Evolutionary conservation across 2,329 filamentous ascomycete genomes (phyloP).

Genomic region (Nigrospora oryzae): DNA sequence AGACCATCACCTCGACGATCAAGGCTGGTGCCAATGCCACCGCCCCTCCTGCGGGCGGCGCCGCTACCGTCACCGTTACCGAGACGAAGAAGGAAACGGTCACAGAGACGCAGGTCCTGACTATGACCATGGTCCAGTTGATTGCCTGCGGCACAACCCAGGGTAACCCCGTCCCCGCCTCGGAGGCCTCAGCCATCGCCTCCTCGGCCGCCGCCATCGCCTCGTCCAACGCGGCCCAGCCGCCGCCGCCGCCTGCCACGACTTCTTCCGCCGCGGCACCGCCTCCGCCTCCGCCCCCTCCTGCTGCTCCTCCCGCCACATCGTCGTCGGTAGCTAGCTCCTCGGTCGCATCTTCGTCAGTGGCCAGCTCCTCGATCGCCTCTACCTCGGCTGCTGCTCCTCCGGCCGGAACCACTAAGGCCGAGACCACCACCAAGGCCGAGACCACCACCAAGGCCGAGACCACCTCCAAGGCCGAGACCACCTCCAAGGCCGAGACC

Average conservation of each 20-base stretch:
- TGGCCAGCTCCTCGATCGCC: not conserved
- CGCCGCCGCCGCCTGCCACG: constrained; percentile 3
- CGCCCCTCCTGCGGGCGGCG: not conserved
- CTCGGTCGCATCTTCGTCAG: not conserved
- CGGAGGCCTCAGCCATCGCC: constrained; percentile 13
- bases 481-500: not conserved
- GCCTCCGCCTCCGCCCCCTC: constrained; percentile 1
- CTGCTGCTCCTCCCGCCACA: not conserved
- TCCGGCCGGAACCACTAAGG: not conserved
- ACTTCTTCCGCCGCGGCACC: constrained; percentile 2
- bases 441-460: not conserved
- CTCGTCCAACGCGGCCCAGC: constrained; percentile 7
- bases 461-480: not conserved
- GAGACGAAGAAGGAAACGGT: not conserved
- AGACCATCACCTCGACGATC: not conserved
- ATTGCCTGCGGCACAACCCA: constrained; percentile 16
- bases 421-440: not conserved
- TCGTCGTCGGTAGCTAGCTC: constrained; percentile 1
- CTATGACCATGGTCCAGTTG: constrained; percentile 18
- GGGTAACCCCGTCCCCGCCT: constrained; percentile 10
- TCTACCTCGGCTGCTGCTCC: not conserved
- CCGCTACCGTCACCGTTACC: not conserved
- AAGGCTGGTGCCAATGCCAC: not conserved
- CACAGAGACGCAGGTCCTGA: constrained; percentile 14
- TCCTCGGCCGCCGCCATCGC: constrained; percentile 14